Evolutionary conservation across 2,329 filamentous ascomycete species (phyloP).

Genomic region (Tolypocladium tropicale): DNA sequence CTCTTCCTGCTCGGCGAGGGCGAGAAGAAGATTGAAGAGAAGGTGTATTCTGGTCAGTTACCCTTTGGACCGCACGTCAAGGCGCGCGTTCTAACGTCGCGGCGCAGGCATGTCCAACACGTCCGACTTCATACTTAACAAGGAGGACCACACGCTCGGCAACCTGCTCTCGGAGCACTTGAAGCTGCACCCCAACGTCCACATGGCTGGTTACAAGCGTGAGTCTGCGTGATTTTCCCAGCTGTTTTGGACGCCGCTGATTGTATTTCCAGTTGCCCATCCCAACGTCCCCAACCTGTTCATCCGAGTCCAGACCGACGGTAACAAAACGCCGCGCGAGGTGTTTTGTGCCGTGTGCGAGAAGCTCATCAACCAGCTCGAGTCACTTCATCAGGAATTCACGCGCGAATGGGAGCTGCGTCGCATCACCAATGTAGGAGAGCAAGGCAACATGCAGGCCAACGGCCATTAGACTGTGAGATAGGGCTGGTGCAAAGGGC

Average conservation of each 20-base stretch:
- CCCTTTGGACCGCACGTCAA: neutral
- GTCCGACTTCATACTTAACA: constrained; percentile 90
- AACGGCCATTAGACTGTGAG: constrained; percentile 19
- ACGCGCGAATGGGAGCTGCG: constrained; percentile 85
- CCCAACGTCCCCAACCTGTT: constrained; percentile 52
- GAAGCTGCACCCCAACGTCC: constrained; percentile 71
- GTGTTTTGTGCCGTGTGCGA: constrained; percentile 73
- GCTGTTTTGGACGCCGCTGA: constrained; percentile 11
- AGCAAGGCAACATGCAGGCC: constrained; percentile 36
- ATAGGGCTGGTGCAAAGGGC: constrained; percentile 1
- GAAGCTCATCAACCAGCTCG: constrained; percentile 72
- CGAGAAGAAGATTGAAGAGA: constrained; percentile 89
- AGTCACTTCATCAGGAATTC: constrained; percentile 74
- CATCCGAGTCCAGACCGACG: constrained; percentile 86
- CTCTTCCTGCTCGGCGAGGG: constrained; percentile 78
- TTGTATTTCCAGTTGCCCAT: constrained; percentile 32
- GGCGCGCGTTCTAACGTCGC: constrained; percentile 1
- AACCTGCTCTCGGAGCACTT: constrained; percentile 84
- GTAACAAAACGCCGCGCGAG: constrained; percentile 77
- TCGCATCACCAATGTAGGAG: constrained; percentile 66
- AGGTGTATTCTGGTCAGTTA: constrained; percentile 76
- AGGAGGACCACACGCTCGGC: constrained; percentile 92
- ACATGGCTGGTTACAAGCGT: constrained; percentile 90
- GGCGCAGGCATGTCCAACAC: constrained; percentile 73
- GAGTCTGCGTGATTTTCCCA: constrained; percentile 21